Evolutionary conservation across 768 basidiomycete species (phyloP), one percentile per base, ranked within the genome.

Genomic region (Lentinula boryana): DNA sequence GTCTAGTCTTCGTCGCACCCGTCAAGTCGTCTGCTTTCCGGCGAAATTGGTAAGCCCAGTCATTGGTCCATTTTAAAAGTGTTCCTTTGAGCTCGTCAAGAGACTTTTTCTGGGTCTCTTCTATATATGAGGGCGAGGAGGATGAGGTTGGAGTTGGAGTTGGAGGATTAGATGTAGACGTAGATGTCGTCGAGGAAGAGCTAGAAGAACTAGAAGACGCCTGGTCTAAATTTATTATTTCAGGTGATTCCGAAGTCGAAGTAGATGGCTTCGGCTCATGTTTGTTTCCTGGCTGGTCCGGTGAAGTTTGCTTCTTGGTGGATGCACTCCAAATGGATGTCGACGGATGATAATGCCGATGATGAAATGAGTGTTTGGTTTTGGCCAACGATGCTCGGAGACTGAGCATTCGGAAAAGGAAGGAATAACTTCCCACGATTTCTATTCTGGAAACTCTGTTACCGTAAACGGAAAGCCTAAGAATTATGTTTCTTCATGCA

Each of bases 11-110:
- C 2, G 90, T 81, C 5, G 70, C 71, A 8, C 75, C 73, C 0
- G 89, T 86, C 64, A 89, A 81, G 46, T 72, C 76, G 68, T 89
- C 85, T 46, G 84, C 78, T 44, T 78, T 79, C 61, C 74, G 75
- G 51, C 86, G 83, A 59, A 87, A 71, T 31, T 71, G 71, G 55
- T 78, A 70, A 5, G 76, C 72, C 31, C 78, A 73, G 40, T 74
- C 71, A 55, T 78, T 76, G 48, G 83, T 71, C 86, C 84, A 85
- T 55, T 81, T 77, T 63, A 71, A 76, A 60, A 77, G 60, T 55
- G 68, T 69, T 35, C 62, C 66, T 41, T 76, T 75, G 60, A 83
- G 60, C 51, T 77, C 68, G 49, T 75, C 69, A 31, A 72, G n/a
- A 59, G 67, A 63, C 18, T 53, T 38, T 35, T 33, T 33, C 33